Conservation (phyloP, 495 filamentous ascomycete genomes). For the Daldinia loculata region DNA sequence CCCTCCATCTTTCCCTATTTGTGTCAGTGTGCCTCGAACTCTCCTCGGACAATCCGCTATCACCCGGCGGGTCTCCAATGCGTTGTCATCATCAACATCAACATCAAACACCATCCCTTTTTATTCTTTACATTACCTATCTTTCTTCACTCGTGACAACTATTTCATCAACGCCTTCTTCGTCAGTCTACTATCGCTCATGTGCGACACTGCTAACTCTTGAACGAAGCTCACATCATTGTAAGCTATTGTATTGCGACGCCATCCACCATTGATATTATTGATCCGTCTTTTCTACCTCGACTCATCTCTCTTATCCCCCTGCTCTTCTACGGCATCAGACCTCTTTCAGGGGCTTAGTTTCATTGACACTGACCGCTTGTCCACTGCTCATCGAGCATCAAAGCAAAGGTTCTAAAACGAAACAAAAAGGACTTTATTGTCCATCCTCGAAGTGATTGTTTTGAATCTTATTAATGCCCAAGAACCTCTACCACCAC, state of each 20-base stretch:
- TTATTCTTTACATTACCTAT: not conserved
- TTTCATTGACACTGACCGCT: slow-evolving; percentile 35
- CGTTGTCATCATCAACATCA: slow-evolving; percentile 16
- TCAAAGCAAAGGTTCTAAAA: slow-evolving; percentile 1
- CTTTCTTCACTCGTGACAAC: not conserved
- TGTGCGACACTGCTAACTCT: not conserved
- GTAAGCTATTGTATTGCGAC: not conserved
- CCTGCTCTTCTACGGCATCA: slow-evolving; percentile 11
- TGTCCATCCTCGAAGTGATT: slow-evolving; percentile 12
- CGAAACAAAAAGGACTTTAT: slow-evolving; percentile 24
- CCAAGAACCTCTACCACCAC: slow-evolving; percentile 28
- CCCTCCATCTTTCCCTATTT: slow-evolving; percentile 17
- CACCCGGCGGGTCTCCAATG: slow-evolving; percentile 16
- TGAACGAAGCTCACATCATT: not conserved
- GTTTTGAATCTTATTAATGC: not conserved
- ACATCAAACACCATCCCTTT: slow-evolving; percentile 8
- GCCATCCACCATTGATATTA: not conserved
- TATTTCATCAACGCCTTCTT: not conserved
- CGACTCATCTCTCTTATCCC: slow-evolving; percentile 10
- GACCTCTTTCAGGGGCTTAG: slow-evolving; percentile 24
- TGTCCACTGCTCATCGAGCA: slow-evolving; percentile 18
- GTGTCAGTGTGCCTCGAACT: not conserved
- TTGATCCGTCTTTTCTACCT: not conserved
- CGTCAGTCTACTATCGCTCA: not conserved
- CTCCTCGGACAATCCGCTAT: slow-evolving; percentile 17